phyloP scores from a whole-genome alignment of 345 rosid genomes.

The Alliaria petiolata region DNA sequence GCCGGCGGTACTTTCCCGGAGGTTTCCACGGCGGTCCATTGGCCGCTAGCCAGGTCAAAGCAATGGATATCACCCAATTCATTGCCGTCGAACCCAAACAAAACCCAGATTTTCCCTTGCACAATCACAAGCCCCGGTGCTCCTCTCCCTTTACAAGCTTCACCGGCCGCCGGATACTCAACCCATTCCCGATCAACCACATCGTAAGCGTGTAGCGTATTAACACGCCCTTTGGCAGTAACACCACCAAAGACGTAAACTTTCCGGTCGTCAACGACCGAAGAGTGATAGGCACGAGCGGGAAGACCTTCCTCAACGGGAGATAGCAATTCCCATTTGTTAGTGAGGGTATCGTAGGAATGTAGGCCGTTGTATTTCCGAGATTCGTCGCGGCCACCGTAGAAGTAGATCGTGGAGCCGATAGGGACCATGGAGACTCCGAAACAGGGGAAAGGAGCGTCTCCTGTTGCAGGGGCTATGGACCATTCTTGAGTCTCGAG shows the following conservation, averaged over 20 bases:
- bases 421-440: conserved; percentile 31
- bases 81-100: conserved; percentile 31
- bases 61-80: conserved; percentile 31
- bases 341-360: conserved; percentile 13
- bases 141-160: conserved; percentile 32
- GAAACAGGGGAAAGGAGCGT: conserved; percentile 30
- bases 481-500: conserved; percentile 31
- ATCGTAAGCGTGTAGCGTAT: conserved; percentile 24
- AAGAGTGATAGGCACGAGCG: conserved; percentile 34
- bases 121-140: conserved; percentile 34
- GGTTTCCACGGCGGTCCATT: conserved; percentile 27
- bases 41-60: neutral
- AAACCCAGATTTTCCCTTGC: conserved; percentile 26
- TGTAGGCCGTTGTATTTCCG: conserved; percentile 21
- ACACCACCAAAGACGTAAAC: conserved; percentile 36
- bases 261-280: conserved; percentile 23
- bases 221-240: conserved; percentile 22
- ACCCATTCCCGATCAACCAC: conserved; percentile 29
- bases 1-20: conserved; percentile 20
- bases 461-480: conserved; percentile 22
- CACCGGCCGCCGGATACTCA: conserved; percentile 32
- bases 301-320: conserved; percentile 21
- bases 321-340: conserved; percentile 23
- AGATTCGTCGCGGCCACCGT: conserved; percentile 31
- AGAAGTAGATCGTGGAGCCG: conserved; percentile 27